phyloP scores from a whole-genome alignment of 1,284 basidiomycete species.

The Fomitopsis betulina region DNA sequence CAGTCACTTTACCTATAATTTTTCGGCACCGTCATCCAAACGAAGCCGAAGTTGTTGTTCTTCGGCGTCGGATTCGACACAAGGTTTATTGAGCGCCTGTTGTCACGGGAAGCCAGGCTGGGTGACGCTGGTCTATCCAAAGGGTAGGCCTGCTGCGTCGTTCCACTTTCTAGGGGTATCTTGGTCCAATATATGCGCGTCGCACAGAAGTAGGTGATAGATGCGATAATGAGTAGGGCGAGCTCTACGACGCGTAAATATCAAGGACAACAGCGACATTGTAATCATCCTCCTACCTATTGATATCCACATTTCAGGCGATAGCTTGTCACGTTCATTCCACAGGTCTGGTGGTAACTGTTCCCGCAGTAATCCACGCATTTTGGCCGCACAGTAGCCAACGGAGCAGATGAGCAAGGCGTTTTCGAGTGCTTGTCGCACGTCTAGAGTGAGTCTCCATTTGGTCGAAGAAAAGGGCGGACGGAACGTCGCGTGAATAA shows the following conservation, averaged over 20 bases:
- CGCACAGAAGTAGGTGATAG: slow-evolving; percentile 62
- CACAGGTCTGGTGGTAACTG: slow-evolving; percentile 29
- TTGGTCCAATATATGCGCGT: slow-evolving; percentile 45
- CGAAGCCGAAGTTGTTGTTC: slow-evolving; percentile 53
- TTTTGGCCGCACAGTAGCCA: slow-evolving; percentile 34
- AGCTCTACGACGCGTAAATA: slow-evolving; percentile 42
- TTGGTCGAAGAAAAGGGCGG: slow-evolving; percentile 35
- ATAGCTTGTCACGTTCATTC: slow-evolving; percentile 22
- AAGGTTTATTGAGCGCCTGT: slow-evolving; percentile 31
- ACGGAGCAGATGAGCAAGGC: slow-evolving; percentile 50
- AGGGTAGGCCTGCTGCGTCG: slow-evolving; percentile 20
- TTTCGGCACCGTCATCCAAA: slow-evolving; percentile 89
- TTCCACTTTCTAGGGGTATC: slow-evolving; percentile 18
- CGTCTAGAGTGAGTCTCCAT: slow-evolving; percentile 48
- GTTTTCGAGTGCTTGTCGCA: slow-evolving; percentile 53
- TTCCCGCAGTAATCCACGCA: slow-evolving; percentile 19
- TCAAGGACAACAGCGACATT: background rate
- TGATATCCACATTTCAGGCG: slow-evolving; percentile 36
- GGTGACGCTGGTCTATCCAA: slow-evolving; percentile 35
- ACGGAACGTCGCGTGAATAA: slow-evolving; percentile 36
- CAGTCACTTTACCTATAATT: slow-evolving; percentile 63
- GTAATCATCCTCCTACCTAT: slow-evolving; percentile 30
- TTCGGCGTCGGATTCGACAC: slow-evolving; percentile 29
- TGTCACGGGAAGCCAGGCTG: slow-evolving; percentile 36
- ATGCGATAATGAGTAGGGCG: slow-evolving; percentile 47